These are phyloP conservation scores for Solanum pinnatisectum DNA, from an alignment of 257 asterid species.

Conservation along the genomic window DNA sequence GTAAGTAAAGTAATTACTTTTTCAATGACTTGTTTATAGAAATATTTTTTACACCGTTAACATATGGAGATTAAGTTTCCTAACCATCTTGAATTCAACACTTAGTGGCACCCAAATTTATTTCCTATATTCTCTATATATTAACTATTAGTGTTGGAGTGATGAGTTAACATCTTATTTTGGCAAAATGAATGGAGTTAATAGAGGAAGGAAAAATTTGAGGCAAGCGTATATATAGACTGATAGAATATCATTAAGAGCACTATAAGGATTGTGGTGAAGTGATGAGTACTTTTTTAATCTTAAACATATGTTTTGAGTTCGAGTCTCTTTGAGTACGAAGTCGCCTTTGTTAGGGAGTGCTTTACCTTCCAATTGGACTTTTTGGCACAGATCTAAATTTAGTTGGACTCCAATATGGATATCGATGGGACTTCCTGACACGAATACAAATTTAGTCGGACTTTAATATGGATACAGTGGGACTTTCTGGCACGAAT, in stretches of 20 bases:
- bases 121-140: neutral
- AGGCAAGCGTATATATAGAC: neutral
- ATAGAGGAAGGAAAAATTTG: neutral
- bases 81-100: neutral
- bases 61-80: neutral
- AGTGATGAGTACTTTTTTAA: neutral
- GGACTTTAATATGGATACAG: too few species aligned
- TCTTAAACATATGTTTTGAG: too few species aligned
- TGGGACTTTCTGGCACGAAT: too few species aligned
- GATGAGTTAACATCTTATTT: neutral
- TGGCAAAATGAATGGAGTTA: neutral
- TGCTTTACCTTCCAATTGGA: neutral
- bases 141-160: neutral
- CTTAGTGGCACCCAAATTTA: neutral
- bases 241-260: neutral
- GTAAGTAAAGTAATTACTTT: neutral
- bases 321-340: neutral
- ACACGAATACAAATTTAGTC: too few species aligned
- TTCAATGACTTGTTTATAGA: neutral
- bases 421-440: too few species aligned
- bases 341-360: neutral
- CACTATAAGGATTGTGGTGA: accelerated
- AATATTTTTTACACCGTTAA: neutral
- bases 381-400: neutral
- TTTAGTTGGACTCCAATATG: too few species aligned